A percentile compares a stretch with the other conserved stretches of the same genome.
These are phyloP conservation scores for Coniochaeta sp. DNA, from an alignment of 2,329 filamentous ascomycete genomes.

Conservation along the genomic window DNA sequence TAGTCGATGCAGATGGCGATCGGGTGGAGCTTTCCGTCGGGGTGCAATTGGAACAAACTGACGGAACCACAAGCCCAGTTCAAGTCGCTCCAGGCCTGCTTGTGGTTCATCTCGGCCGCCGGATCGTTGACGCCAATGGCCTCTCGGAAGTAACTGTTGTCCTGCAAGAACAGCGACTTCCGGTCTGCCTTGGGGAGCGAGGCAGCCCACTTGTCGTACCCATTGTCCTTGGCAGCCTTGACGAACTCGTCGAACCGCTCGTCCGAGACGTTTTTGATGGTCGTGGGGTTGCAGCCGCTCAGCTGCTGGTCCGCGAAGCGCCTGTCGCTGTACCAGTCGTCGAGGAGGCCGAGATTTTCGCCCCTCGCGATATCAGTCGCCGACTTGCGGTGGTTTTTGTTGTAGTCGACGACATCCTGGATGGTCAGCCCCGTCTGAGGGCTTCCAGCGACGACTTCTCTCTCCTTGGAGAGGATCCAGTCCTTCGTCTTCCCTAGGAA, in stretches of 20 bases:
- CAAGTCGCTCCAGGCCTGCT: constrained; percentile 18
- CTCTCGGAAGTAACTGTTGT: constrained; percentile 34
- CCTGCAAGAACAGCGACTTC: constrained; percentile 31
- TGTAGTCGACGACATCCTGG: constrained; percentile 24
- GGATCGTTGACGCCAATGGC: constrained; percentile 23
- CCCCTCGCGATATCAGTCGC: constrained; percentile 26
- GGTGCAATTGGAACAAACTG: constrained; percentile 32
- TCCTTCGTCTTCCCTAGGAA: constrained; percentile 21
- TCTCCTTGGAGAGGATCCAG: constrained; percentile 19
- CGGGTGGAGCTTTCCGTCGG: constrained; percentile 37
- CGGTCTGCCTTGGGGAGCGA: constrained; percentile 19
- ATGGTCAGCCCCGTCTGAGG: constrained; percentile 22
- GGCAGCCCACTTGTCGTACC: constrained; percentile 24
- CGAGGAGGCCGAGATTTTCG: constrained; percentile 23
- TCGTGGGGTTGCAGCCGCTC: constrained; percentile 35
- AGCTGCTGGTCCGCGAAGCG: constrained; percentile 37
- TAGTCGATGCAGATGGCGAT: constrained; percentile 41
- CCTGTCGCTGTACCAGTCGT: constrained; percentile 34
- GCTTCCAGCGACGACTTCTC: constrained; percentile 16
- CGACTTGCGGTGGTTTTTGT: constrained; percentile 24
- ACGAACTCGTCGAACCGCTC: constrained; percentile 26
- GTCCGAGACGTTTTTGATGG: constrained; percentile 31
- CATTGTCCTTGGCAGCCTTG: constrained; percentile 22
- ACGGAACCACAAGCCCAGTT: constrained; percentile 32
- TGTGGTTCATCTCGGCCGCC: constrained; percentile 17